These are phyloP conservation scores for Adansonia rubrostipa DNA, from an alignment of 441 rosid genomes.

Conservation along the genomic window DNA sequence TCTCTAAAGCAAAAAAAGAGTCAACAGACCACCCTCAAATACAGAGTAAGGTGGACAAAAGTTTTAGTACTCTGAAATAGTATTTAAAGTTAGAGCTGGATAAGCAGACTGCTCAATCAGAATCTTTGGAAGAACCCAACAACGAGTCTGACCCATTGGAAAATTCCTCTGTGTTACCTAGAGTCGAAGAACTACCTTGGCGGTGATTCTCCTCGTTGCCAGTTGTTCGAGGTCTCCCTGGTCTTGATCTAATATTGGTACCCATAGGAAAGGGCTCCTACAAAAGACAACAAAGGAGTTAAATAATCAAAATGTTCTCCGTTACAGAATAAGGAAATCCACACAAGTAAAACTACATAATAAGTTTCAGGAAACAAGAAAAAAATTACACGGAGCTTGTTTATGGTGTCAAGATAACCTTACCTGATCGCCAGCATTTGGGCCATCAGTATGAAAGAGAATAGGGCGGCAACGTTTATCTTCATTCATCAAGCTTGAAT, in stretches of 20 bases:
- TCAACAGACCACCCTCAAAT: conserved; percentile 53
- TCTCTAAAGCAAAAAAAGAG: conserved; percentile 48
- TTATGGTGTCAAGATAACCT: conserved; percentile 9
- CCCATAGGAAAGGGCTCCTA: conserved; percentile 84
- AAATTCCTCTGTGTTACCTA: conserved; percentile 52
- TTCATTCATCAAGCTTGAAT: conserved; percentile 85
- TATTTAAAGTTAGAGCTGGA: conserved; percentile 50
- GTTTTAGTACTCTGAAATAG: conserved; percentile 35
- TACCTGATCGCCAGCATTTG: conserved; percentile 86
- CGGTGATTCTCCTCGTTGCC: conserved; percentile 47
- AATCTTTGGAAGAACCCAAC: conserved; percentile 47
- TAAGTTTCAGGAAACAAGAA: background rate
- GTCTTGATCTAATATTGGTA: conserved; percentile 57
- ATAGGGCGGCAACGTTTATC: conserved; percentile 82
- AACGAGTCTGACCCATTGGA: conserved; percentile 45
- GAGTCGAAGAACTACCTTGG: conserved; percentile 47
- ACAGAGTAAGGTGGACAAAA: conserved; percentile 53
- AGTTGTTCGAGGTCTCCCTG: conserved; percentile 60
- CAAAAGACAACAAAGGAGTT: conserved; percentile 25
- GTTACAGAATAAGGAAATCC: background rate
- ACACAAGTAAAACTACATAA: background rate
- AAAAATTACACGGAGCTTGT: background rate
- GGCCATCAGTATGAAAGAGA: conserved; percentile 77
- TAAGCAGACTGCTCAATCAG: conserved; percentile 43
- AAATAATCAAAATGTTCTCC: conserved; percentile 9